Base-by-base conservation (phyloP, 1,284 basidiomycete genomes). In the Moniliella sp. region DNA sequence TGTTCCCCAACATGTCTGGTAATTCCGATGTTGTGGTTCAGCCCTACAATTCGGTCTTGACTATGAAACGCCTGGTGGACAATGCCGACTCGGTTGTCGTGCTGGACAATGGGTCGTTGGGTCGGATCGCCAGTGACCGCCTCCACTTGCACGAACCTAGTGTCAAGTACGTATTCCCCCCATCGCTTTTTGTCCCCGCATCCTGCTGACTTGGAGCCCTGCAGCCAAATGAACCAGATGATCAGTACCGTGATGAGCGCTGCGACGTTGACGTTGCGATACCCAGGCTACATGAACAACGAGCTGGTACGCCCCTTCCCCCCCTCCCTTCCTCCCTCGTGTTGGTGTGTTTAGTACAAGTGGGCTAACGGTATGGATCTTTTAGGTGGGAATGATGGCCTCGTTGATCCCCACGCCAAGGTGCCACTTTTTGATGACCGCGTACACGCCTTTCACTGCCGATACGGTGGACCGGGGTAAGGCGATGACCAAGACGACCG, bases 281-380 rank as follows among this genome's bases (percentile, higher is more conserved):
- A 93, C 65, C 91, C 91, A 0, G 81, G 83, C 31, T 97, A 97
- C 64, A 97, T 94, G 88, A 97, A 97, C 68, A 99, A 97, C 54
- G 88, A 99, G 57, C 73, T 59, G 5, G 50, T 40, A 13, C 33
- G 36, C 28, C 9, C 7, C 10, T 15, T 29, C n/a, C n/a, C n/a
- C n/a, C n/a, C n/a, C n/a, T n/a, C n/a, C n/a, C n/a, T n/a, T n/a
- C n/a, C n/a, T n/a, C n/a, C n/a, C n/a, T n/a, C n/a, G n/a, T n/a
- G n/a, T n/a, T n/a, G n/a, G n/a, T n/a, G n/a, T n/a, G n/a, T n/a
- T n/a, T n/a, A n/a, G n/a, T n/a, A n/a, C n/a, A n/a, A n/a, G n/a
- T n/a, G n/a, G n/a, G n/a, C n/a, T n/a, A n/a, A n/a, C n/a, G n/a
- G n/a, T n/a, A n/a, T n/a, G n/a, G n/a, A n/a, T n/a, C n/a, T n/a